Conservation (phyloP, 2,329 filamentous ascomycete species). For the Xylariomycetidae sp. region DNA sequence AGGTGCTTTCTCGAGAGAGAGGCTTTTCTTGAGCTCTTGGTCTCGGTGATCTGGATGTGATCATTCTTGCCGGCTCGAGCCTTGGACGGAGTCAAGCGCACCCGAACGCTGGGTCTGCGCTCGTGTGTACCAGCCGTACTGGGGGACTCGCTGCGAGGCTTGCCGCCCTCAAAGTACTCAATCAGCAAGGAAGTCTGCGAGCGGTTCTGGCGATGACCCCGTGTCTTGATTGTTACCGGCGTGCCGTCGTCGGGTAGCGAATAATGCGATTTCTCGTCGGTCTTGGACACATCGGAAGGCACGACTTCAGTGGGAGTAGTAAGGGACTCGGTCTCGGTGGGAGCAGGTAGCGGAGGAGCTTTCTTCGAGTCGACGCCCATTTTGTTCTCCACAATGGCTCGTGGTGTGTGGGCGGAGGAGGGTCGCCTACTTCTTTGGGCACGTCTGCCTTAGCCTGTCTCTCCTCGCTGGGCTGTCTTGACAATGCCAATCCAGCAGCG, state of each 20-base stretch:
- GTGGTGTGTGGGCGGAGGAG: neutral
- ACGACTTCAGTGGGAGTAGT: slow-evolving; percentile 58
- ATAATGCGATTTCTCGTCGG: slow-evolving; percentile 67
- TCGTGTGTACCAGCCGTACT: slow-evolving; percentile 47
- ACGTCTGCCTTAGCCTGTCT: slow-evolving; percentile 4
- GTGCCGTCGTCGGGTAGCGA: slow-evolving; percentile 82
- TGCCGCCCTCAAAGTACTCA: slow-evolving; percentile 87
- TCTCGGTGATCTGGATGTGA: slow-evolving; percentile 82
- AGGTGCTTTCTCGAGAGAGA: slow-evolving; percentile 39
- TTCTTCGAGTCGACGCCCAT: slow-evolving; percentile 53
- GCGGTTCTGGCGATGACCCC: slow-evolving; percentile 49
- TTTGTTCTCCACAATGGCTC: slow-evolving; percentile 31
- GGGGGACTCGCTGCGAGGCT: slow-evolving; percentile 41
- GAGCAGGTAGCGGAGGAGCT: slow-evolving; percentile 66
- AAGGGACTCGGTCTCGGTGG: slow-evolving; percentile 66
- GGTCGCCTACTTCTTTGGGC: neutral
- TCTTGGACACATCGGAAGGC: slow-evolving; percentile 54
- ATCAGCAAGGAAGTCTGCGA: slow-evolving; percentile 90
- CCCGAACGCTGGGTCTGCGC: slow-evolving; percentile 73
- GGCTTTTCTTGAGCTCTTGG: slow-evolving; percentile 64
- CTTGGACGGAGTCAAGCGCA: slow-evolving; percentile 74
- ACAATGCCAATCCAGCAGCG: slow-evolving; percentile 1
- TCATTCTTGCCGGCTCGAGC: slow-evolving; percentile 52
- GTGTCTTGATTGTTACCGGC: slow-evolving; percentile 85
- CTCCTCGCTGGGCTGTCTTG: slow-evolving; percentile 3